Percentiles rank a stretch among this genome's conserved stretches.
Evolutionary conservation across 257 asterid species (phyloP).

Genomic region (Lantana camara): DNA sequence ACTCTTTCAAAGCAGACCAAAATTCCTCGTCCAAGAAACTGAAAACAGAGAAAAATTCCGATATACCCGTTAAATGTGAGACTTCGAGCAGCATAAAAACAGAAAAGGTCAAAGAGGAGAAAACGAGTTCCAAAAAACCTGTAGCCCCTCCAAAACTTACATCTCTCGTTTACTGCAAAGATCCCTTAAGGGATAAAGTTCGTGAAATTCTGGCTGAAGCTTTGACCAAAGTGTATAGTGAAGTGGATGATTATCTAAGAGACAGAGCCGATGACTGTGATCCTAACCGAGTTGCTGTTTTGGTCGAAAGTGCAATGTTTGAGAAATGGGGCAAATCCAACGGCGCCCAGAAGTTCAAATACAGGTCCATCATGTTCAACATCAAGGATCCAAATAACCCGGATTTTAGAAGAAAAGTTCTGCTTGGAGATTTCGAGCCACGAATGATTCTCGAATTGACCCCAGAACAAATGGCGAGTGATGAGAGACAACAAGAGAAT

Average conservation of each 20-base stretch:
- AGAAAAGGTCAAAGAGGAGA: constrained; percentile 54
- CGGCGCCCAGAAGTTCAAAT: constrained; percentile 58
- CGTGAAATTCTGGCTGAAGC: constrained; percentile 61
- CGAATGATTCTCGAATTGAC: constrained; percentile 47
- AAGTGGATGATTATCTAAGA: constrained; percentile 46
- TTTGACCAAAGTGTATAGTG: constrained; percentile 46
- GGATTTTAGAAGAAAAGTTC: constrained; percentile 74
- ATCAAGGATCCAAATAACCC: constrained; percentile 59
- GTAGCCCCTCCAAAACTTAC: constrained; percentile 53
- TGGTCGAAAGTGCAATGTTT: constrained; percentile 54
- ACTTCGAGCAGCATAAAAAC: constrained; percentile 35
- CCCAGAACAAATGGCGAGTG: constrained; percentile 93
- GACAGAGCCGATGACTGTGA: constrained; percentile 54
- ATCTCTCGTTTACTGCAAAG: constrained; percentile 60
- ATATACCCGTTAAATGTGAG: constrained; percentile 35
- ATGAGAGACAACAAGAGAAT: constrained; percentile 65
- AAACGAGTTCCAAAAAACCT: constrained; percentile 35
- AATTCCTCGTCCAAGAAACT: constrained; percentile 36
- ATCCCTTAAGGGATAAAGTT: constrained; percentile 53
- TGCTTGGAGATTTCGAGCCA: constrained; percentile 63
- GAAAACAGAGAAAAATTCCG: constrained; percentile 49
- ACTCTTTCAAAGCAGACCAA: constrained; percentile 55
- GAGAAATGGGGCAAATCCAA: constrained; percentile 64
- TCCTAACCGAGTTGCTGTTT: constrained; percentile 71
- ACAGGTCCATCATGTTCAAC: constrained; percentile 62